Percentiles rank a stretch among this genome's conserved stretches.
These are phyloP conservation scores for Chiua sp. DNA, from an alignment of 1,284 basidiomycete species.

Conservation along the genomic window DNA sequence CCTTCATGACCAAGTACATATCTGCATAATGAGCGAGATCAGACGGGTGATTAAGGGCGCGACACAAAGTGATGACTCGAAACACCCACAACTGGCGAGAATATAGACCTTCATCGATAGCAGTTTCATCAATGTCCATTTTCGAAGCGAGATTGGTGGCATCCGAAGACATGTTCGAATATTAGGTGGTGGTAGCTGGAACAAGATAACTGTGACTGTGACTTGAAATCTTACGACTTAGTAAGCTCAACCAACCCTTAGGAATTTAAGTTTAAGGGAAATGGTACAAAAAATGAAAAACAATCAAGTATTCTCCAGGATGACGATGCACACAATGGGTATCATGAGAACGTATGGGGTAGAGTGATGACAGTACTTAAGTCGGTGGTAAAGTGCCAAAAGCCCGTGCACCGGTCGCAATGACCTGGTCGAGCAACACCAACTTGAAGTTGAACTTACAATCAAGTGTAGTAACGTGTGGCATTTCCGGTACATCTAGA, in stretches of 20 bases:
- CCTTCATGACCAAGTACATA: conserved; percentile 98
- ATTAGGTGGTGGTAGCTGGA: background rate
- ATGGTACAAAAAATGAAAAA: background rate
- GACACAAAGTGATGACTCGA: conserved; percentile 19
- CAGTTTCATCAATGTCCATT: conserved; percentile 86
- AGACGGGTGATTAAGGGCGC: conserved; percentile 14
- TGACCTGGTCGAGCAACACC: too few species aligned
- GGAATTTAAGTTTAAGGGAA: background rate
- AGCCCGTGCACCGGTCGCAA: too few species aligned
- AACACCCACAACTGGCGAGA: conserved; percentile 90
- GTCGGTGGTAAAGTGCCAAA: too few species aligned
- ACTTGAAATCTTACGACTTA: conserved; percentile 25
- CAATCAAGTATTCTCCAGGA: background rate
- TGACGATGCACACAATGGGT: background rate
- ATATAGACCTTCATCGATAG: conserved; percentile 93
- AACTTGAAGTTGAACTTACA: background rate
- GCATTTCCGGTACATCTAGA: background rate
- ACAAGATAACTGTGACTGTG: background rate
- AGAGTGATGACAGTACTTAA: background rate
- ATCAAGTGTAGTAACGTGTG: background rate
- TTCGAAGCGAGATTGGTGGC: conserved; percentile 53
- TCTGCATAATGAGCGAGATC: conserved; percentile 50
- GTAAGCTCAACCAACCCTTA: conserved; percentile 32
- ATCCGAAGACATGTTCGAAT: conserved; percentile 52
- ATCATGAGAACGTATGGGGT: background rate